Evolutionary conservation across 176 grass and related monocot genomes (phyloP).

Genomic region (Bromus sterilis): DNA sequence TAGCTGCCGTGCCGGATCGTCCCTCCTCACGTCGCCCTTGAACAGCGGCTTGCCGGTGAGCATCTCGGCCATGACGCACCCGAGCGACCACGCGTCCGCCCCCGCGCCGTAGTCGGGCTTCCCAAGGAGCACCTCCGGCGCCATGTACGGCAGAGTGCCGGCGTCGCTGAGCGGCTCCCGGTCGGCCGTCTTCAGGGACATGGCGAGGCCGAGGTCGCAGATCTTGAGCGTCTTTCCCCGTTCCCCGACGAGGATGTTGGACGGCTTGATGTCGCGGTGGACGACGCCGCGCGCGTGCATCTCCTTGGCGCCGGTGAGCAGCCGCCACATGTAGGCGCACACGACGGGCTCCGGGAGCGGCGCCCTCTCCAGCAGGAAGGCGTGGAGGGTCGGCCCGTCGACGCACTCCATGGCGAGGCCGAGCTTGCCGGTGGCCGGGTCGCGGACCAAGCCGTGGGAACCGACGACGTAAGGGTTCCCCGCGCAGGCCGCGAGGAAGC

Average conservation of each 20-base stretch:
- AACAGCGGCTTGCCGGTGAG: not conserved
- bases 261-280: not conserved
- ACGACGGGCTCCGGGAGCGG: not conserved
- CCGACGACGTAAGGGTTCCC: not conserved
- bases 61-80: not conserved
- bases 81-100: not conserved
- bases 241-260: not conserved
- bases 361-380: not conserved
- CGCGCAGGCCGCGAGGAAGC: not conserved
- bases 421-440: not conserved
- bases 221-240: not conserved
- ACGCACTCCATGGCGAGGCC: not conserved
- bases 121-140: not conserved
- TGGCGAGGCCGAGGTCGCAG: not conserved
- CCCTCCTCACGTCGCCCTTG: not conserved
- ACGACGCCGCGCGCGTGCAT: not conserved
- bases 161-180: not conserved
- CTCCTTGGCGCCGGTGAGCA: not conserved
- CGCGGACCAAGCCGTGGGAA: not conserved
- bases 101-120: not conserved
- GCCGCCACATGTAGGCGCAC: not conserved
- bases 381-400: not conserved
- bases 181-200: not conserved
- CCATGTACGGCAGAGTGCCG: not conserved
- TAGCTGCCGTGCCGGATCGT: not conserved